phyloP scores from a whole-genome alignment of 306 rosid species.

The Canavalia ensiformis region DNA sequence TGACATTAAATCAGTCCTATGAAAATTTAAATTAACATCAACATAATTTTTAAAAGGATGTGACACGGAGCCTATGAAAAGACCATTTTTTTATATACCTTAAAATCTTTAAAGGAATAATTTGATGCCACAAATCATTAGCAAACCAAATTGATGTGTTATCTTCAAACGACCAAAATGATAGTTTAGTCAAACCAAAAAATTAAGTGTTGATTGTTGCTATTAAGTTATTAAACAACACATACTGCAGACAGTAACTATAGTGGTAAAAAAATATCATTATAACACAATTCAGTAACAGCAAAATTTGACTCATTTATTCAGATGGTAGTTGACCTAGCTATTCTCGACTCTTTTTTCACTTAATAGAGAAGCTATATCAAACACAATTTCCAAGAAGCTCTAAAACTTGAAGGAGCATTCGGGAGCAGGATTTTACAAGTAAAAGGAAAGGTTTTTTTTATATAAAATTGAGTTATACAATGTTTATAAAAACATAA shows the following conservation, averaged over 20 bases:
- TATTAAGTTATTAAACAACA: background rate
- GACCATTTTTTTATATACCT: background rate
- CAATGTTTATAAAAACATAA: too few species aligned
- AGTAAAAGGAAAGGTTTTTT: too few species aligned
- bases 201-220: background rate
- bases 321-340: background rate
- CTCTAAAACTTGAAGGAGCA: background rate
- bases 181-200: background rate
- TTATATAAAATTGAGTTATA: too few species aligned
- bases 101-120: background rate
- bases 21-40: background rate
- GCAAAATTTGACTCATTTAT: background rate
- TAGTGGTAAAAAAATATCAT: background rate
- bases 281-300: background rate
- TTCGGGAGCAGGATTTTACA: too few species aligned
- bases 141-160: background rate
- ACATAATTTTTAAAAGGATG: background rate
- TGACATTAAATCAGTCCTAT: background rate
- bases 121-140: background rate
- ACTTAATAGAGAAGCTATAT: background rate
- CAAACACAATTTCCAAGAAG: background rate
- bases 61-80: background rate
- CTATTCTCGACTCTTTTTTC: background rate
- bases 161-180: background rate
- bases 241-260: background rate